Evolutionary conservation across 805 yeast species (phyloP).

Genomic region (Yamadazyma takamatsuzukensis): DNA sequence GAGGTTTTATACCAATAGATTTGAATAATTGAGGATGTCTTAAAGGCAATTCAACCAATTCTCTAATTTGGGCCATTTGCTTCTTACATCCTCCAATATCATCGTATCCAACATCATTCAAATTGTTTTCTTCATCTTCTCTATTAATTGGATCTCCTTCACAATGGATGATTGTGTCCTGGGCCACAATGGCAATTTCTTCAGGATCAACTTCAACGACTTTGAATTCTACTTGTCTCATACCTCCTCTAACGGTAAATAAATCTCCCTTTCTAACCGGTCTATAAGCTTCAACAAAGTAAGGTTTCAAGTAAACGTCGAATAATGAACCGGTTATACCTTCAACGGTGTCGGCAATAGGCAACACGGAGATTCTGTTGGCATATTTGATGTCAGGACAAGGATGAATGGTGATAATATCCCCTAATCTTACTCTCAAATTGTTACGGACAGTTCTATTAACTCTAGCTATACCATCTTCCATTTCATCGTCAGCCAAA

Average conservation of each 20-base stretch:
- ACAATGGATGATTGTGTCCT: constrained; percentile 96
- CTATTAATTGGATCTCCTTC: constrained; percentile 99
- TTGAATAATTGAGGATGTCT: constrained; percentile 98
- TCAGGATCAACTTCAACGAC: constrained; percentile 98
- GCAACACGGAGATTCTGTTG: constrained; percentile 87
- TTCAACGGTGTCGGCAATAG: constrained; percentile 97
- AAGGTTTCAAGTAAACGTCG: constrained; percentile 94
- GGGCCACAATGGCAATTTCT: constrained; percentile 96
- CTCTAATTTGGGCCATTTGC: constrained; percentile 99
- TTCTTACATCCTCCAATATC: constrained; percentile 99
- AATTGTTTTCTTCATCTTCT: constrained; percentile 95
- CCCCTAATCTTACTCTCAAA: constrained; percentile 91
- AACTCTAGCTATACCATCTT: constrained; percentile 89
- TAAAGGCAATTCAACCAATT: constrained; percentile 94
- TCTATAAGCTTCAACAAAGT: constrained; percentile 97
- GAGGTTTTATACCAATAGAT: constrained; percentile 98
- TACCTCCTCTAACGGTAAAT: constrained; percentile 95
- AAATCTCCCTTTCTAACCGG: constrained; percentile 98
- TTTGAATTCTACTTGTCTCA: constrained; percentile 99
- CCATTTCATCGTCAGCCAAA: constrained; percentile 92
- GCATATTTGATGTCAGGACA: constrained; percentile 99
- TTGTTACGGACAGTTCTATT: constrained; percentile 96
- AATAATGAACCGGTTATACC: constrained; percentile 95
- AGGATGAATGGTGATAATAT: constrained; percentile 84
- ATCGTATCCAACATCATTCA: constrained; percentile 97